Conservation (phyloP, 176 grass and related monocot species). For the Triticum dicoccoides region DNA sequence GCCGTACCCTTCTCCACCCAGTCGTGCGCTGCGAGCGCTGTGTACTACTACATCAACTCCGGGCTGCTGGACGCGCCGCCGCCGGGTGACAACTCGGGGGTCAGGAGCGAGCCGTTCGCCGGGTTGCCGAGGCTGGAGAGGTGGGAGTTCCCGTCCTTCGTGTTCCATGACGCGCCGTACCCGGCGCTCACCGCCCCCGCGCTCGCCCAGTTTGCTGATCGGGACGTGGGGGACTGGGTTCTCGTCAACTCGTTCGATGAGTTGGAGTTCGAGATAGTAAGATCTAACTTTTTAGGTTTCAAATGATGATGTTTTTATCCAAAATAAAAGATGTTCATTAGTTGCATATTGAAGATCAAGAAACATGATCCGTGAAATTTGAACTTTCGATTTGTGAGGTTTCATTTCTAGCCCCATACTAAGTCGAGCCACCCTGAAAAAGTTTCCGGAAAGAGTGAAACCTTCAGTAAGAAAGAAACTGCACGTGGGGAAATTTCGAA, state of each 20-base stretch:
- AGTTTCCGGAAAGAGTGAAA: too few species aligned
- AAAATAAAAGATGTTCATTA: too few species aligned
- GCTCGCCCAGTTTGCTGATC: constrained; percentile 38
- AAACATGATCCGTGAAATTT: too few species aligned
- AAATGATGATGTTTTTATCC: too few species aligned
- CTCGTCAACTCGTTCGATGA: constrained; percentile 75
- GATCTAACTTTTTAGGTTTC: neutral
- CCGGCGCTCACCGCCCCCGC: constrained; percentile 23
- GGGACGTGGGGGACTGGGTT: constrained; percentile 46
- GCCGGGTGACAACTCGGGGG: neutral
- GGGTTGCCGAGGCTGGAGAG: constrained; percentile 57
- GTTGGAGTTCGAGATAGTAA: constrained; percentile 54
- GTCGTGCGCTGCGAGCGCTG: constrained; percentile 54
- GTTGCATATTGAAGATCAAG: too few species aligned
- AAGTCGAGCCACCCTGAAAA: too few species aligned
- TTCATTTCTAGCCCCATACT: too few species aligned
- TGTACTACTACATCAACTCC: constrained; percentile 46
- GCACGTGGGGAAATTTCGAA: too few species aligned
- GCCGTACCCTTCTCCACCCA: constrained; percentile 57
- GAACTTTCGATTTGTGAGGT: too few species aligned
- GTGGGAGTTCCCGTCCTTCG: constrained; percentile 56
- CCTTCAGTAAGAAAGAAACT: too few species aligned
- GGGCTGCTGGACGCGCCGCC: constrained; percentile 33
- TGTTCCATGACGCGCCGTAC: constrained; percentile 31
- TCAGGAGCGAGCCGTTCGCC: neutral